Percentiles rank a stretch among this genome's conserved stretches.
phyloP scores from a whole-genome alignment of 2,329 filamentous ascomycete genomes.

The Penicillium occitanis region DNA sequence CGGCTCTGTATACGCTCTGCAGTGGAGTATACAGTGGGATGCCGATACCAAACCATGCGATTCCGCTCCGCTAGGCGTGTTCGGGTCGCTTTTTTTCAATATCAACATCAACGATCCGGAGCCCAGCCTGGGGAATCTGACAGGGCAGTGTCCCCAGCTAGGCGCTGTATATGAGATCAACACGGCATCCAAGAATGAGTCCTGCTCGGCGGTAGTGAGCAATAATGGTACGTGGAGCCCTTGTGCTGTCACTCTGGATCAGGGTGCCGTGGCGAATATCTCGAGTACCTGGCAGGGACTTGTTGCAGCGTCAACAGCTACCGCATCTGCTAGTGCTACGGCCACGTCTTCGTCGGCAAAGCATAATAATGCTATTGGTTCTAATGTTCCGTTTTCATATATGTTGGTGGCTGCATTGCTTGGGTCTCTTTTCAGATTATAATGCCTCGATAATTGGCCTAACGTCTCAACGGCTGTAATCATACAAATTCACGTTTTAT shows the following conservation, averaged over 20 bases:
- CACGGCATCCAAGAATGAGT: background rate
- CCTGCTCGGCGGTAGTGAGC: conserved; percentile 11
- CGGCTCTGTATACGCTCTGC: conserved; percentile 15
- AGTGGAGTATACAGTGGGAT: conserved; percentile 10
- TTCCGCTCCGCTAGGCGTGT: background rate
- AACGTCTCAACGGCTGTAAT: background rate
- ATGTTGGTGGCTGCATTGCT: background rate
- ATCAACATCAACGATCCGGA: conserved; percentile 9
- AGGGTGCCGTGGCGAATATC: conserved; percentile 3
- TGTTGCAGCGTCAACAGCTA: conserved; percentile 1
- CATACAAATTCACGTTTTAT: background rate
- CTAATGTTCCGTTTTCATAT: background rate
- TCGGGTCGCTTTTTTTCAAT: conserved; percentile 11
- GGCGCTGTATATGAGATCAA: conserved; percentile 9
- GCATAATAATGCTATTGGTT: background rate
- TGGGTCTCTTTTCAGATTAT: conserved; percentile 12
- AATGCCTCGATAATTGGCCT: background rate
- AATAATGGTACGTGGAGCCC: background rate
- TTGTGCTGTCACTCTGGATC: conserved; percentile 1
- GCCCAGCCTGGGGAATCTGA: background rate
- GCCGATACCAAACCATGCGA: background rate
- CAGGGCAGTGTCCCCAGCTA: conserved; percentile 9
- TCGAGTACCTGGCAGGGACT: conserved; percentile 9
- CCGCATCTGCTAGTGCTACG: background rate
- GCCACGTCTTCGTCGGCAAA: background rate